Evolutionary conservation across 768 basidiomycete species (phyloP).

Genomic region (Lactifluus piperatus): DNA sequence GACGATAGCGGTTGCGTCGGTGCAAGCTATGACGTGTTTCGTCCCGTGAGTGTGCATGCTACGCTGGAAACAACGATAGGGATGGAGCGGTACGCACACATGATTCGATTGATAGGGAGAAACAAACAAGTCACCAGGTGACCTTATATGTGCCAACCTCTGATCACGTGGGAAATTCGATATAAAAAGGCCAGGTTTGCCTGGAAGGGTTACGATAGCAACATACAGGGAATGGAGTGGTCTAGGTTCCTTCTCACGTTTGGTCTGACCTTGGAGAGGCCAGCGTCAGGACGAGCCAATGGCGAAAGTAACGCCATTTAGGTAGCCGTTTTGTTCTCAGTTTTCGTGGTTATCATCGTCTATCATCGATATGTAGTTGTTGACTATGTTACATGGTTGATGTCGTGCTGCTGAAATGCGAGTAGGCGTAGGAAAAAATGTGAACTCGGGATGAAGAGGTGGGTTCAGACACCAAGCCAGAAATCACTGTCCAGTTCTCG

Average conservation of each 20-base stretch:
- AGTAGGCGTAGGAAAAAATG: not conserved
- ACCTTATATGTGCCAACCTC: constrained; percentile 2
- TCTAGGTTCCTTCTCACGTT: too few species aligned
- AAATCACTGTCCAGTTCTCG: constrained; percentile 11
- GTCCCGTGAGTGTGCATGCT: not conserved
- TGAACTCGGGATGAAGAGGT: not conserved
- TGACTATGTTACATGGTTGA: not conserved
- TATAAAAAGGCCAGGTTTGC: too few species aligned
- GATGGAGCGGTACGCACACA: constrained; percentile 8
- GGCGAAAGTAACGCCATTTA: not conserved
- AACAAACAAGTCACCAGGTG: not conserved
- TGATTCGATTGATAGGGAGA: not conserved
- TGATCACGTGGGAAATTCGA: too few species aligned
- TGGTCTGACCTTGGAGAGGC: not conserved
- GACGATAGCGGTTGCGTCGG: not conserved
- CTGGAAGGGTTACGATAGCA: too few species aligned
- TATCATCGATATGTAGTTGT: not conserved
- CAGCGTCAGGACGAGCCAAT: not conserved
- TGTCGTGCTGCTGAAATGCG: too few species aligned
- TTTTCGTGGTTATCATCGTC: not conserved
- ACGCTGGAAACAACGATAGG: not conserved
- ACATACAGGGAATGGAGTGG: too few species aligned
- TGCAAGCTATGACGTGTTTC: not conserved
- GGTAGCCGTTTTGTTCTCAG: not conserved
- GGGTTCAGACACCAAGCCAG: constrained; percentile 1